These are phyloP conservation scores for Penicillium decumbens DNA, from an alignment of 2,329 filamentous ascomycete genomes.

Conservation along the genomic window DNA sequence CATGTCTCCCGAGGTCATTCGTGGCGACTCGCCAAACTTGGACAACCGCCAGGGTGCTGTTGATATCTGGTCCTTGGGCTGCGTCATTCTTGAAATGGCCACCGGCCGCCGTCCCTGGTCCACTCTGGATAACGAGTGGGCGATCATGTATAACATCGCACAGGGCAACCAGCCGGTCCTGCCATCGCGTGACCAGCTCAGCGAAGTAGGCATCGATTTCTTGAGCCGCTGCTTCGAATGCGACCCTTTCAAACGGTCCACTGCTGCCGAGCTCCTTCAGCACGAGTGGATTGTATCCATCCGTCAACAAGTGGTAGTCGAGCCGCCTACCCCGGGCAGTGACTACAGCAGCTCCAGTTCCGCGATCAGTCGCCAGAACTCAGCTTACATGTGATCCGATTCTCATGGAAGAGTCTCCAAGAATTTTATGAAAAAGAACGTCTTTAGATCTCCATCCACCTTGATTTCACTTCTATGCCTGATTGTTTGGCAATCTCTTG, in stretches of 20 bases:
- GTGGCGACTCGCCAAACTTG: conserved; percentile 70
- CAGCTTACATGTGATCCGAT: conserved; percentile 21
- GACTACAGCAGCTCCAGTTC: conserved; percentile 29
- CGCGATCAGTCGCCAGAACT: conserved; percentile 28
- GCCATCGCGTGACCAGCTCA: conserved; percentile 77
- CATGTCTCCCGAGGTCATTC: conserved; percentile 99
- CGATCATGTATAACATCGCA: conserved; percentile 99
- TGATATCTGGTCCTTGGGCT: conserved; percentile 94
- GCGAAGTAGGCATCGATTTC: conserved; percentile 79
- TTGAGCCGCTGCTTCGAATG: conserved; percentile 78
- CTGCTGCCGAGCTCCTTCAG: conserved; percentile 82
- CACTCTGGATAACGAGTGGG: conserved; percentile 96
- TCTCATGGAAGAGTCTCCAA: background rate
- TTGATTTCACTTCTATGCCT: background rate
- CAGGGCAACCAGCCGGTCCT: conserved; percentile 90
- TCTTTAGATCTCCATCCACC: background rate
- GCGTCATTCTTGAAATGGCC: conserved; percentile 95
- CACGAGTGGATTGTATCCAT: conserved; percentile 76
- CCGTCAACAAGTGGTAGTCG: conserved; percentile 46
- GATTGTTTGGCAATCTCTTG: background rate
- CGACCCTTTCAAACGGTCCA: conserved; percentile 72
- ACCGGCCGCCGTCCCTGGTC: conserved; percentile 93
- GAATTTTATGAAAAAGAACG: background rate
- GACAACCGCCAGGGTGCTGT: conserved; percentile 77
- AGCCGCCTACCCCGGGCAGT: conserved; percentile 38